Conservation (phyloP, 495 filamentous ascomycete genomes). For the Penicillium nucicola region DNA sequence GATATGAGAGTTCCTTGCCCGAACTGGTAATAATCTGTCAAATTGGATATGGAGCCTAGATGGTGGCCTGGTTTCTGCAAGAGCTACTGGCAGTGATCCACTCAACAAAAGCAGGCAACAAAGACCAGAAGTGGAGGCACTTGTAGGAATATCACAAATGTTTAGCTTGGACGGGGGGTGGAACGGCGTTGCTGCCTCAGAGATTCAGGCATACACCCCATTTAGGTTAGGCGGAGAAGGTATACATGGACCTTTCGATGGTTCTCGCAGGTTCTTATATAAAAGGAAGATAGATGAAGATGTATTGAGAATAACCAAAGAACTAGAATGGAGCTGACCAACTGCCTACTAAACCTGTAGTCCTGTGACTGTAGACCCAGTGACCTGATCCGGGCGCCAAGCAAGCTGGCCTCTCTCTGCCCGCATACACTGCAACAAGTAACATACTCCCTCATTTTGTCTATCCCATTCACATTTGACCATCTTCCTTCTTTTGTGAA, state of each 20-base stretch:
- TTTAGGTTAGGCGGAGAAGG: background rate
- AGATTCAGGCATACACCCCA: conserved; percentile 17
- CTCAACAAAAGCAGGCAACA: background rate
- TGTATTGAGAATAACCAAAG: no score
- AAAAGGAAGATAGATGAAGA: no score
- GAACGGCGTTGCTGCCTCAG: conserved; percentile 20
- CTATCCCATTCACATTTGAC: conserved; percentile 2
- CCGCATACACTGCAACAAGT: conserved; percentile 5
- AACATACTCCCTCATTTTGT: conserved; percentile 9
- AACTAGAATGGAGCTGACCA: no score
- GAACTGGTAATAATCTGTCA: background rate
- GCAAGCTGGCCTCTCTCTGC: conserved; percentile 12
- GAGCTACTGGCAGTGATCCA: no score
- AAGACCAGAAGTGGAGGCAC: background rate
- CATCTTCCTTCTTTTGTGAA: conserved; percentile 6
- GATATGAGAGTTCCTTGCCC: background rate
- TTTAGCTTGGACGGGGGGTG: background rate
- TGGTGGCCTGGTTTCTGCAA: conserved; percentile 6
- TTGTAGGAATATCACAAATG: background rate
- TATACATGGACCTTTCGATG: background rate
- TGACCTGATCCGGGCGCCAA: conserved; percentile 8
- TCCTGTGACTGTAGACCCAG: background rate
- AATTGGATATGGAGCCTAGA: conserved; percentile 4
- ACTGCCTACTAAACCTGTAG: no score
- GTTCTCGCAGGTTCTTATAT: no score